Percentiles rank a stretch among this genome's conserved stretches.
These are phyloP conservation scores for Cryptococcus maquisensis DNA, from an alignment of 1,284 basidiomycete genomes.

Conservation along the genomic window DNA sequence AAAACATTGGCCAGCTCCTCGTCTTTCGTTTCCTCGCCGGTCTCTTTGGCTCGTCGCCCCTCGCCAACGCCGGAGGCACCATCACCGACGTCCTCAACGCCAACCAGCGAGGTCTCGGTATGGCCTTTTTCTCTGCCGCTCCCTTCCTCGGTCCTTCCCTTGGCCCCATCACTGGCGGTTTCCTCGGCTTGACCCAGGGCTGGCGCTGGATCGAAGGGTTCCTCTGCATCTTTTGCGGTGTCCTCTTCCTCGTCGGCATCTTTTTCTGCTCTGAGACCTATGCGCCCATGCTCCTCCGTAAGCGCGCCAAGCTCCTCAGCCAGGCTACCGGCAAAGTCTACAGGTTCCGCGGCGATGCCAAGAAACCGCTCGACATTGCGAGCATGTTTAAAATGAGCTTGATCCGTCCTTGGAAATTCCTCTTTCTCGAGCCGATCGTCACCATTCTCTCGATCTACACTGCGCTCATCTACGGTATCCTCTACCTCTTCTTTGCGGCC, in stretches of 20 bases:
- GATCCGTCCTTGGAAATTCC: constrained; percentile 51
- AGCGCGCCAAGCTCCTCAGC: constrained; percentile 42
- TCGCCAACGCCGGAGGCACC: constrained; percentile 46
- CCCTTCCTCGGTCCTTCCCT: constrained; percentile 65
- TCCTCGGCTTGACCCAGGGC: constrained; percentile 41
- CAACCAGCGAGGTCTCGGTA: constrained; percentile 40
- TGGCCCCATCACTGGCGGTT: constrained; percentile 43
- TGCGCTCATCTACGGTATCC: constrained; percentile 54
- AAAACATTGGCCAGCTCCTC: constrained; percentile 28
- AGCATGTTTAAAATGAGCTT: constrained; percentile 47
- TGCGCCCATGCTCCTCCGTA: constrained; percentile 48
- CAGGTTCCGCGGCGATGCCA: constrained; percentile 50
- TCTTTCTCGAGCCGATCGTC: constrained; percentile 52
- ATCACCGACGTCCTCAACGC: constrained; percentile 43
- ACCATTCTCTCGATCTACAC: constrained; percentile 54
- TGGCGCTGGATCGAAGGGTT: constrained; percentile 63
- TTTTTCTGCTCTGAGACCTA: constrained; percentile 50
- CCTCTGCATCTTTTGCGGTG: constrained; percentile 54
- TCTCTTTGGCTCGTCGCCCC: constrained; percentile 44
- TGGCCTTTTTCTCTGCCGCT: constrained; percentile 59
- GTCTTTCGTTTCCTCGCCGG: constrained; percentile 44
- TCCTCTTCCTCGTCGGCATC: constrained; percentile 30
- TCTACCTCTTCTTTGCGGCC: constrained; percentile 44
- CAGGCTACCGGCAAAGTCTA: constrained; percentile 49
- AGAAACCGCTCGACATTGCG: constrained; percentile 36